Percentiles rank a stretch among this genome's conserved stretches.
phyloP scores from a whole-genome alignment of 2,329 filamentous ascomycete genomes.

The Pseudogymnoascus sp. region DNA sequence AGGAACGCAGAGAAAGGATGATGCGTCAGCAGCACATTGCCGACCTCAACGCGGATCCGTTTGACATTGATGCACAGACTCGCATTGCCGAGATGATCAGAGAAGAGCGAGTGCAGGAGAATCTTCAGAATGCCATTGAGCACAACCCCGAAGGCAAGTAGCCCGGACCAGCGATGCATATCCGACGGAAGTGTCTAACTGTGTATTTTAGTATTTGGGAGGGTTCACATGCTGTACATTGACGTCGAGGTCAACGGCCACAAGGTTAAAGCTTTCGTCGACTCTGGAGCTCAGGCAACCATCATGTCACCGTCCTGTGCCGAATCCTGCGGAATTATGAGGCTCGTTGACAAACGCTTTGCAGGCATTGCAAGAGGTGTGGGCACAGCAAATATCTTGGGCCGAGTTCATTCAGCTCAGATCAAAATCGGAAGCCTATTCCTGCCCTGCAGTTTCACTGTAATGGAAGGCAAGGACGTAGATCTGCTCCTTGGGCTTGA shows the following conservation, averaged over 20 bases:
- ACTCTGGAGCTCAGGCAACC: conserved; percentile 93
- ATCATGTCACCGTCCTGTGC: conserved; percentile 97
- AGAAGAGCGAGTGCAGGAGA: conserved; percentile 88
- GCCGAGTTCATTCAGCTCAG: conserved; percentile 88
- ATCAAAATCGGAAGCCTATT: conserved; percentile 86
- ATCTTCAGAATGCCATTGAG: conserved; percentile 92
- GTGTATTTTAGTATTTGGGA: conserved; percentile 66
- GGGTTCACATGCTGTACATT: conserved; percentile 94
- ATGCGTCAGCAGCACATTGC: conserved; percentile 78
- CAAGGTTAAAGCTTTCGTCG: conserved; percentile 90
- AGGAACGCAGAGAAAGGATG: conserved; percentile 63
- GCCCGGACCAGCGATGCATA: background rate
- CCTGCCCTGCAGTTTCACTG: conserved; percentile 90
- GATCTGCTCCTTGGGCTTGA: conserved; percentile 89
- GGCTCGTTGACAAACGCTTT: conserved; percentile 85
- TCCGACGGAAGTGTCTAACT: conserved; percentile 10
- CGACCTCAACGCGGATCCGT: conserved; percentile 84
- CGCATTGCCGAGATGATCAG: conserved; percentile 97
- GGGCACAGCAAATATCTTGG: conserved; percentile 88
- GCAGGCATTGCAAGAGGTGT: conserved; percentile 89
- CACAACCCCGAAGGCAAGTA: conserved; percentile 86
- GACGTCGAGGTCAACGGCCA: conserved; percentile 90
- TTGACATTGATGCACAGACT: conserved; percentile 83
- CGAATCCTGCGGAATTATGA: conserved; percentile 89
- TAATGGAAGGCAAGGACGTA: conserved; percentile 98